Conservation (phyloP, 257 asterid species). For the Solanum medicagineum region DNA sequence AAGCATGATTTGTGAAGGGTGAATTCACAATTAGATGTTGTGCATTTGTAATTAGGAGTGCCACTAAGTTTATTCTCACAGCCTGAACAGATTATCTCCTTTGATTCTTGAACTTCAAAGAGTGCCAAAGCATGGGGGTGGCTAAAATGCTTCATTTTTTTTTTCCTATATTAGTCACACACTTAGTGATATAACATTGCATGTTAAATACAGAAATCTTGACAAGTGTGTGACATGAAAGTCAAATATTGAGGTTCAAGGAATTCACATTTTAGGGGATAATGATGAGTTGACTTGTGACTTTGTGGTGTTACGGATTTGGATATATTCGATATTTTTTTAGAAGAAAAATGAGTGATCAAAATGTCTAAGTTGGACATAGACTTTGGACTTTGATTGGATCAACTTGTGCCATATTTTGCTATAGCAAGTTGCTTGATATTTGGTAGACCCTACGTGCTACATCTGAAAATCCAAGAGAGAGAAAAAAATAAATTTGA, state of each 20-base stretch:
- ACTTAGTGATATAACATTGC: not conserved
- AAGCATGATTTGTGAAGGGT: conserved; percentile 14
- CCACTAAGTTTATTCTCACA: not conserved
- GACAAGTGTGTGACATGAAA: not conserved
- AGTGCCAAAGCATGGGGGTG: not conserved
- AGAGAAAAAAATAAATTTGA: no score
- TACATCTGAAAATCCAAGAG: not conserved
- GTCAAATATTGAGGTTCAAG: not conserved
- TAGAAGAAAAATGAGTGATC: not conserved
- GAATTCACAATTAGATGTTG: not conserved
- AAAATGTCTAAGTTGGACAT: not conserved
- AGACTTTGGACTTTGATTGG: not conserved
- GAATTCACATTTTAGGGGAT: not conserved
- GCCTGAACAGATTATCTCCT: not conserved
- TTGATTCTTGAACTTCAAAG: not conserved
- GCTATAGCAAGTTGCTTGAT: not conserved
- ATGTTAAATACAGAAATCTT: not conserved
- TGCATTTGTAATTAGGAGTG: not conserved
- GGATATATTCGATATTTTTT: not conserved
- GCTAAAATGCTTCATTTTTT: not conserved
- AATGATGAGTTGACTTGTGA: not conserved
- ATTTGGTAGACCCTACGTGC: not conserved
- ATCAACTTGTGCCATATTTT: not conserved
- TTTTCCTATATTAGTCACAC: no score
- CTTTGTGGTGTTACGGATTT: not conserved